phyloP scores from a whole-genome alignment of 306 rosid species.

The Quercus bicolor region DNA sequence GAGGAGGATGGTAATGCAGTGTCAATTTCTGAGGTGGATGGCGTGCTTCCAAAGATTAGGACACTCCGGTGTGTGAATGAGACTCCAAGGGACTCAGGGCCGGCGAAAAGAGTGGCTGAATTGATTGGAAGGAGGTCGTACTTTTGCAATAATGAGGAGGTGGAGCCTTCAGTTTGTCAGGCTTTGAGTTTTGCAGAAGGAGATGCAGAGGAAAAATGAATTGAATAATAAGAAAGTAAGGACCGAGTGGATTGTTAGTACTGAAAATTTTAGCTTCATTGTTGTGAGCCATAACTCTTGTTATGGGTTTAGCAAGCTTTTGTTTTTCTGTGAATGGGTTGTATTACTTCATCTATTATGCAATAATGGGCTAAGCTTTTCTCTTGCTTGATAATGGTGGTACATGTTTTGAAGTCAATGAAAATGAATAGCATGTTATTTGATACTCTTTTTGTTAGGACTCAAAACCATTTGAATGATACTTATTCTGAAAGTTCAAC shows the following conservation, averaged over 20 bases:
- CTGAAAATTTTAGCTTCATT: slow-evolving; percentile 13
- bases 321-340: background rate
- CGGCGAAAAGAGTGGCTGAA: slow-evolving; percentile 69
- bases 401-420: background rate
- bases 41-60: slow-evolving; percentile 63
- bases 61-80: slow-evolving; percentile 34
- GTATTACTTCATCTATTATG: background rate
- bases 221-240: background rate
- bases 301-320: slow-evolving; percentile 7
- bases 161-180: slow-evolving; percentile 43
- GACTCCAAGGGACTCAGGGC: slow-evolving; percentile 84
- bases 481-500: background rate
- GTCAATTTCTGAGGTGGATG: slow-evolving; percentile 9
- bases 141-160: slow-evolving; percentile 39
- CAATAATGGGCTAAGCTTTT: background rate
- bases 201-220: slow-evolving; percentile 29
- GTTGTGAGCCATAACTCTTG: slow-evolving; percentile 12
- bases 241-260: background rate
- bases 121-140: slow-evolving; percentile 48
- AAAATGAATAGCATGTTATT: background rate
- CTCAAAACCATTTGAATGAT: background rate
- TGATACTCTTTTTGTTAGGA: background rate
- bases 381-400: background rate
- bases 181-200: slow-evolving; percentile 59
- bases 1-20: slow-evolving; percentile 19